Base-by-base conservation (phyloP, 352 stramenopile genomes). In the Phytophthora europaea region DNA sequence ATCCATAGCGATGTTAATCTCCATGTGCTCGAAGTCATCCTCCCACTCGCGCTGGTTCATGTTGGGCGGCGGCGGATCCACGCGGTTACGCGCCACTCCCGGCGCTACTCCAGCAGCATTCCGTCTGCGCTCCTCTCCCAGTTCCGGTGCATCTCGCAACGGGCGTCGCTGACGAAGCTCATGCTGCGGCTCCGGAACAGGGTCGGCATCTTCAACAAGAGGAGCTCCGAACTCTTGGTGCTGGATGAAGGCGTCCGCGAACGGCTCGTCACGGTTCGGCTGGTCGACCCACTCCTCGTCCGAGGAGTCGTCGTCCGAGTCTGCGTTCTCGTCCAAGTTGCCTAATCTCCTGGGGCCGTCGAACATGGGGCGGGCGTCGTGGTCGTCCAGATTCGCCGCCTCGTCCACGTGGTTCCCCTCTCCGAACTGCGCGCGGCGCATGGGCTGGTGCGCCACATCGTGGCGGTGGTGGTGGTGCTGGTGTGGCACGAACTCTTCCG, bases 1-100 rank as follows among this genome's bases (percentile, higher is more conserved):
- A 71, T 99, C 97, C 75, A 99, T 90, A 1, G 97, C 96, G 40
- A 99, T 95, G 67, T 98, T 98, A 61, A 98, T 95, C 73, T 98
- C 94, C 85, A 98, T 95, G 74, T 98, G 87, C 31, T 97, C 88
- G 52, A 97, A 93, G 36, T 97, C 92, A 62, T 98, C 92, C 58
- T 98, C 90, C 87, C 90, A 95, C 23, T 85, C 83, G 33, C 81
- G 67, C 50, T 75, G 75, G 50, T 88, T 85, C 53, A 88, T 89
- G 52, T 83, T 88, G 0, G 73, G 57, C 34, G 77, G 50, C 47
- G 78, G 70, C 6, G 73, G 78, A 71, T 85, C 76, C 36, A 76
- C 65, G n/a, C 70, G 78, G 15, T 87, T 83, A 7, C 67, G 73
- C 28, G 66, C 65, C 6, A 58, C 72, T 76, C 81, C 72, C 13